phyloP scores from a whole-genome alignment of 345 rosid genomes.

The Syzygium jambos region DNA sequence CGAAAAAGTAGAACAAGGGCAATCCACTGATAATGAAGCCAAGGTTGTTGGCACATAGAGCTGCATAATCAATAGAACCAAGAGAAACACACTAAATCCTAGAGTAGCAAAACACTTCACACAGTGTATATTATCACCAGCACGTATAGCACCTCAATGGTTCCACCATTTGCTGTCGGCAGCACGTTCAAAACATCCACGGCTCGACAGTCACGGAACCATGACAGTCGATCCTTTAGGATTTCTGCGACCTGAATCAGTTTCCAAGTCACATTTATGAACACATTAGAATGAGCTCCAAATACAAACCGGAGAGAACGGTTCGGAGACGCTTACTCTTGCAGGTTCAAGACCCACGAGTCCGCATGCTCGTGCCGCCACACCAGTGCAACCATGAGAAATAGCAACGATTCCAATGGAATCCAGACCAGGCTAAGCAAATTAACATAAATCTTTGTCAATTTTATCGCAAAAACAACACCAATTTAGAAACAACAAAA shows the following conservation, averaged over 20 bases:
- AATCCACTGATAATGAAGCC: constrained; percentile 18
- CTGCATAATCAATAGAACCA: constrained; percentile 23
- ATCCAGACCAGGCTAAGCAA: constrained; percentile 99
- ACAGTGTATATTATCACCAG: constrained; percentile 39
- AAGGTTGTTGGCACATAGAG: constrained; percentile 97
- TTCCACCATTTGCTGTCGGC: constrained; percentile 99
- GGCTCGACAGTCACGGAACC: constrained; percentile 99
- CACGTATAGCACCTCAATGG: constrained; percentile 98
- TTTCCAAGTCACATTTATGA: background rate
- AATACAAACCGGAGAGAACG: background rate
- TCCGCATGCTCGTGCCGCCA: constrained; percentile 99
- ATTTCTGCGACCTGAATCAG: constrained; percentile 82
- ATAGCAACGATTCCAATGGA: constrained; percentile 99
- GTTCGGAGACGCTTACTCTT: constrained; percentile 46
- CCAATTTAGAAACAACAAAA: background rate
- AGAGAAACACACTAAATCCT: background rate
- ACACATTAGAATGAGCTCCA: background rate
- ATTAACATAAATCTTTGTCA: background rate
- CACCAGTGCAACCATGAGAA: constrained; percentile 99
- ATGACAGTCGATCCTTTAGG: constrained; percentile 97
- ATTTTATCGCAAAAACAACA: background rate
- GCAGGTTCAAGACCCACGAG: constrained; percentile 99
- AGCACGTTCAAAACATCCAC: constrained; percentile 94
- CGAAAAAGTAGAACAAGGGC: background rate
- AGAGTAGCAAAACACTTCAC: background rate